phyloP scores from a whole-genome alignment of 179 eudicot genomes.

The Corrigiola litoralis region DNA sequence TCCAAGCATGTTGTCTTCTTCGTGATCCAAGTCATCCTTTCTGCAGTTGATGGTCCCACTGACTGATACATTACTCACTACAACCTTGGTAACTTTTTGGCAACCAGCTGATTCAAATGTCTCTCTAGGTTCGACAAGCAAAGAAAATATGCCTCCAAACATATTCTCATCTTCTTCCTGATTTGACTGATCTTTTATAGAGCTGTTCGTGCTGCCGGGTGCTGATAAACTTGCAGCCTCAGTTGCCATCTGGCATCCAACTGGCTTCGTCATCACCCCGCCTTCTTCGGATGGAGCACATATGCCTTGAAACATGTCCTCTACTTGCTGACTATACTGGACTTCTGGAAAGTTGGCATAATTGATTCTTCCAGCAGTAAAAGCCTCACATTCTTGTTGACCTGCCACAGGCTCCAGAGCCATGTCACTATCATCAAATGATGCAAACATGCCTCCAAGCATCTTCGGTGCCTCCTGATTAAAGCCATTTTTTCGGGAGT shows the following conservation, averaged over 20 bases:
- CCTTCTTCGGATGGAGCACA: not conserved
- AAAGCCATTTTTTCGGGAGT: not conserved
- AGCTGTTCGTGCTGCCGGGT: not conserved
- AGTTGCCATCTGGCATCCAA: not conserved
- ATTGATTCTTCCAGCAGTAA: too few species aligned
- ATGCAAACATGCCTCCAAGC: not conserved
- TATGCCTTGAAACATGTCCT: not conserved
- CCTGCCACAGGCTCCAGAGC: not conserved
- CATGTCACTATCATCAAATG: not conserved
- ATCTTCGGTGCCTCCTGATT: not conserved
- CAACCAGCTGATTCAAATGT: not conserved
- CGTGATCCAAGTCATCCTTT: not conserved
- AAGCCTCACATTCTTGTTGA: not conserved
- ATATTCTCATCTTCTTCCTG: slow-evolving; percentile 19
- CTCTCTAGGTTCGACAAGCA: not conserved
- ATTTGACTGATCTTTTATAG: not conserved
- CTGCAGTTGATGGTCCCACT: not conserved
- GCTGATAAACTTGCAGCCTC: not conserved
- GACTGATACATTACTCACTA: not conserved
- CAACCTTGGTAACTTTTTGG: not conserved
- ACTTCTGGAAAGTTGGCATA: not conserved
- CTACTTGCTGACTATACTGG: not conserved
- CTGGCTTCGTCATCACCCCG: not conserved
- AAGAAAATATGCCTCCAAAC: slow-evolving; percentile 20
- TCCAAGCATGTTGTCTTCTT: not conserved